Percentiles rank a stretch among this genome's conserved stretches.
Conservation (phyloP, 768 basidiomycete genomes). For the Trametes sanguinea region DNA sequence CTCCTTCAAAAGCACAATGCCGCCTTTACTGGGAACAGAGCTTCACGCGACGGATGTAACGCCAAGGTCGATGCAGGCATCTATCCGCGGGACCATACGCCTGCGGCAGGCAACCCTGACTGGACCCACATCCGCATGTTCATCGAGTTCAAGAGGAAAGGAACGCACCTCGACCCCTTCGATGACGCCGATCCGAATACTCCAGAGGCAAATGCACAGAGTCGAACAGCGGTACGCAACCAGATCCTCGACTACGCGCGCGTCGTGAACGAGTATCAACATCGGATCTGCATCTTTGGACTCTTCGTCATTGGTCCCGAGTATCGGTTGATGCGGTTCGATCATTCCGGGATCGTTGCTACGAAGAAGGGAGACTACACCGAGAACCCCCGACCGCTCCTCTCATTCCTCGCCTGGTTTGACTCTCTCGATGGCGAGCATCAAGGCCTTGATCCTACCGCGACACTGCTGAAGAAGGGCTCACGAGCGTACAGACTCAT, state of each 20-base stretch:
- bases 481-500: background rate
- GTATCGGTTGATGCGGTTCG: slow-evolving; percentile 8
- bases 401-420: slow-evolving; percentile 1
- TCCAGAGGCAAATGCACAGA: background rate
- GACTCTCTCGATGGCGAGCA: background rate
- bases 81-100: no score
- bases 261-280: slow-evolving; percentile 1
- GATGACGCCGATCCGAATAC: background rate
- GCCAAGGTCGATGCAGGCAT: no score
- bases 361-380: slow-evolving; percentile 1
- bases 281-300: slow-evolving; percentile 8
- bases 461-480: background rate
- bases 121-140: no score
- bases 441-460: slow-evolving; percentile 13
- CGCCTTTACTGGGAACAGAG: no score
- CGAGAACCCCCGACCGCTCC: background rate
- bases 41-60: no score
- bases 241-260: slow-evolving; percentile 9
- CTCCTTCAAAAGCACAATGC: no score
- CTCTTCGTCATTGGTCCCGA: slow-evolving; percentile 4
- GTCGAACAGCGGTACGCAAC: background rate
- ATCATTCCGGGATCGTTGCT: background rate
- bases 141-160: no score
- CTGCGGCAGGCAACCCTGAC: no score
- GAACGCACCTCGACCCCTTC: background rate